Conservation (phyloP, 768 basidiomycete species). For the Leccinum uliginosum region DNA sequence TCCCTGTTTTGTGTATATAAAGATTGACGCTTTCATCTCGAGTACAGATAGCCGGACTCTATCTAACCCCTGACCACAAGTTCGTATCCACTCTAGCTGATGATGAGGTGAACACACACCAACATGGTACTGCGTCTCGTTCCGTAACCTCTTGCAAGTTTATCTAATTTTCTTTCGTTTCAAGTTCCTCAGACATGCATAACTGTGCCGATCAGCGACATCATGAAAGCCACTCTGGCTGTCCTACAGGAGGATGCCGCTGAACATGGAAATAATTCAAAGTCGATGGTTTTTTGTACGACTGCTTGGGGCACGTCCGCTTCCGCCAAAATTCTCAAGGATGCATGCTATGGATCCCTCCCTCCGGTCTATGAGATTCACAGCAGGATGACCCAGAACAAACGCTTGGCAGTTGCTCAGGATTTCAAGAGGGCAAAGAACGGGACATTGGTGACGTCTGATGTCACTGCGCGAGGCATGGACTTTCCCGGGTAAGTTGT, state of each 20-base stretch:
- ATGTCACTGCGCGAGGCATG: conserved; percentile 63
- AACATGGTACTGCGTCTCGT: conserved; percentile 40
- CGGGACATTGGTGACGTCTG: conserved; percentile 48
- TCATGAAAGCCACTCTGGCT: conserved; percentile 38
- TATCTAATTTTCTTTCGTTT: neutral
- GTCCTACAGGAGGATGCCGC: conserved; percentile 35
- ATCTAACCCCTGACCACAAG: conserved; percentile 25
- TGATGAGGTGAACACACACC: conserved; percentile 58
- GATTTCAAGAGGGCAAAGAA: conserved; percentile 42
- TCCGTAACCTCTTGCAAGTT: neutral
- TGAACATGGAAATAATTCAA: conserved; percentile 30
- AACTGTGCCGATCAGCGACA: conserved; percentile 38
- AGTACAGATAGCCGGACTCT: conserved; percentile 24
- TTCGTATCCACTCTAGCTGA: conserved; percentile 58
- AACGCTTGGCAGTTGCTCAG: conserved; percentile 46
- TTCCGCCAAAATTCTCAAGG: conserved; percentile 32
- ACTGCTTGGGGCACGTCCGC: conserved; percentile 57
- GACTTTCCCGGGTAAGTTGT: conserved; percentile 54
- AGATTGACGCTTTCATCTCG: neutral
- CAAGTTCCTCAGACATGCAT: conserved; percentile 45
- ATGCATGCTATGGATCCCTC: conserved; percentile 23
- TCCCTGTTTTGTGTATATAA: neutral
- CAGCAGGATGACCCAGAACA: conserved; percentile 48
- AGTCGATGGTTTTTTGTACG: conserved; percentile 62
- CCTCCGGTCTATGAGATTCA: conserved; percentile 52